Evolutionary conservation across 2,329 filamentous ascomycete species (phyloP).

Genomic region (Mycosphaerelloides madeirae): DNA sequence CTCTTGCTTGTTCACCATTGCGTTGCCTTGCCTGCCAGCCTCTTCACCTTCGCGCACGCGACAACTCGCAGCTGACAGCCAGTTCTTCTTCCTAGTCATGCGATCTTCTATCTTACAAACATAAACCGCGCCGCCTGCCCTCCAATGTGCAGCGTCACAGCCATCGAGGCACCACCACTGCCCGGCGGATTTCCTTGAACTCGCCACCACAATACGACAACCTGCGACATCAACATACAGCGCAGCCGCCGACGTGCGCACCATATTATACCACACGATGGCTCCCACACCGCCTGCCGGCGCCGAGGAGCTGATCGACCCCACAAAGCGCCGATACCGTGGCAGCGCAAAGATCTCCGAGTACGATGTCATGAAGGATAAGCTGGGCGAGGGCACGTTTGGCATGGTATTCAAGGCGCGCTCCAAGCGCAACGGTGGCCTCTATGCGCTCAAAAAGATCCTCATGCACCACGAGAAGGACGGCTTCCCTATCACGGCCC

Average conservation of each 20-base stretch:
- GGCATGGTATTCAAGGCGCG: slow-evolving; percentile 91
- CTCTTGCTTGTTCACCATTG: too few relatives aligned
- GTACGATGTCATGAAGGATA: slow-evolving; percentile 68
- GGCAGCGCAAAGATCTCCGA: slow-evolving; percentile 81
- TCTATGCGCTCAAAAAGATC: slow-evolving; percentile 95
- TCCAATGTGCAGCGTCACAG: too few relatives aligned
- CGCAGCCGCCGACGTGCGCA: not conserved
- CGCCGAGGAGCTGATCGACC: slow-evolving; percentile 39
- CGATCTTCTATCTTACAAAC: too few relatives aligned
- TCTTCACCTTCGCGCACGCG: too few relatives aligned
- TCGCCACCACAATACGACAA: not conserved
- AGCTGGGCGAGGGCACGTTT: slow-evolving; percentile 93
- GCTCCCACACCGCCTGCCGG: slow-evolving; percentile 42
- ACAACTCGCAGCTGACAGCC: too few relatives aligned
- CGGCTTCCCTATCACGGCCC: slow-evolving; percentile 95
- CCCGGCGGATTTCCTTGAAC: not conserved
- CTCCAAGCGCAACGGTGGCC: slow-evolving; percentile 65
- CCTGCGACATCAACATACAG: not conserved
- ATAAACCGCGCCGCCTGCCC: too few relatives aligned
- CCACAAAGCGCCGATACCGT: slow-evolving; percentile 57
- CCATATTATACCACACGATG: too few relatives aligned
- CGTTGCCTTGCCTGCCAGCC: too few relatives aligned
- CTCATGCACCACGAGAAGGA: slow-evolving; percentile 99
- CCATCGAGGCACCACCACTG: too few relatives aligned
- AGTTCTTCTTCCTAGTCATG: too few relatives aligned